phyloP scores from a whole-genome alignment of 148 eudicot species.

The Cornus florida region DNA sequence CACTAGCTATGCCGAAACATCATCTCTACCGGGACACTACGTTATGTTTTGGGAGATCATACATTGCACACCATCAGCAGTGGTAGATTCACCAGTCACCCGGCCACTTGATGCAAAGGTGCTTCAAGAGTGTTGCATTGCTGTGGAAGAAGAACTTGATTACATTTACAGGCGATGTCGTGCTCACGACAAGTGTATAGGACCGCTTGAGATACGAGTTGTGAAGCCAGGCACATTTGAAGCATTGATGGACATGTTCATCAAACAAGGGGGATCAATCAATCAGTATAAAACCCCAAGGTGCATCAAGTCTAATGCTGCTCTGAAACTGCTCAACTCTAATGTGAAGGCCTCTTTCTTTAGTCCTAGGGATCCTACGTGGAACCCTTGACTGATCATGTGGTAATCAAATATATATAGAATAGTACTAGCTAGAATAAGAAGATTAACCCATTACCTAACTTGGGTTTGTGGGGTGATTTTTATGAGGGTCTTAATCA shows the following conservation, averaged over 20 bases:
- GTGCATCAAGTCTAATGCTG: constrained; percentile 56
- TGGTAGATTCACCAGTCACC: not conserved
- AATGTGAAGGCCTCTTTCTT: constrained; percentile 49
- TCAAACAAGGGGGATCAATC: constrained; percentile 67
- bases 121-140: constrained; percentile 62
- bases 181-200: constrained; percentile 55
- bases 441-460: not conserved
- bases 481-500: no score
- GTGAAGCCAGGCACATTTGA: constrained; percentile 70
- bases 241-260: constrained; percentile 62
- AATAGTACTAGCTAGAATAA: not conserved
- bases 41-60: constrained; percentile 70
- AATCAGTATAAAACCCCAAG: constrained; percentile 90
- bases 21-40: constrained; percentile 77
- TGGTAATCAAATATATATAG: no score
- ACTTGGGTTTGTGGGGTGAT: not conserved
- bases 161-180: constrained; percentile 62
- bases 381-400: constrained; percentile 41
- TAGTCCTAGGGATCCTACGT: constrained; percentile 65
- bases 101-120: constrained; percentile 10
- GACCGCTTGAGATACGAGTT: constrained; percentile 70
- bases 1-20: constrained; percentile 66
- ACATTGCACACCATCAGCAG: not conserved
- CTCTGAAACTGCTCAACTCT: constrained; percentile 52
- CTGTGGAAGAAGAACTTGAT: constrained; percentile 65